Percentiles rank a stretch among this genome's conserved stretches.
phyloP scores from a whole-genome alignment of 2,329 filamentous ascomycete species.

The Cadophora luteo-olivacea region DNA sequence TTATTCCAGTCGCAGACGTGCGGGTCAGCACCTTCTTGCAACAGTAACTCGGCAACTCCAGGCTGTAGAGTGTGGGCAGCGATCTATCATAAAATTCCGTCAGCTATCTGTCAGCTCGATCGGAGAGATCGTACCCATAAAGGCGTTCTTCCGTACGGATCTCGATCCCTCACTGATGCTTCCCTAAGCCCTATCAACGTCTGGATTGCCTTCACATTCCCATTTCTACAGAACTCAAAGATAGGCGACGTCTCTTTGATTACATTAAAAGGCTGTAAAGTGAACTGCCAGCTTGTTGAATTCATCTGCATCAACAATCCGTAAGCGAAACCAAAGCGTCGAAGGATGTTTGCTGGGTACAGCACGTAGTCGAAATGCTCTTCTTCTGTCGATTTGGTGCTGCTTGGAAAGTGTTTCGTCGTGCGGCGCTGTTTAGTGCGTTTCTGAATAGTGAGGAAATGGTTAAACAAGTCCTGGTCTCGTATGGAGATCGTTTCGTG shows the following conservation, averaged over 20 bases:
- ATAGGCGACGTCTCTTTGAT: conserved; percentile 22
- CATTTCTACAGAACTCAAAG: conserved; percentile 26
- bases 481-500: neutral
- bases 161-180: conserved; percentile 23
- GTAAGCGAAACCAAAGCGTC: conserved; percentile 11
- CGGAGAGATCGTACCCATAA: conserved; percentile 19
- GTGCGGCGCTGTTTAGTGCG: neutral
- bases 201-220: conserved; percentile 18
- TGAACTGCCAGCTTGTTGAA: conserved; percentile 21
- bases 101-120: too few species aligned
- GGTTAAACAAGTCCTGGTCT: neutral
- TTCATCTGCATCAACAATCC: conserved; percentile 10
- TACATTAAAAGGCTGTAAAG: conserved; percentile 19
- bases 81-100: conserved; percentile 1
- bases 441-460: neutral
- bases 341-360: neutral
- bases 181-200: conserved; percentile 15
- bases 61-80: conserved; percentile 18
- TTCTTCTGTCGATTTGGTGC: neutral
- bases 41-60: conserved; percentile 24
- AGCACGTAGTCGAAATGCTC: neutral
- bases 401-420: neutral
- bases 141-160: conserved; percentile 26
- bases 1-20: conserved; percentile 15
- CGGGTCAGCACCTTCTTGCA: conserved; percentile 26